Evolutionary conservation across 768 basidiomycete genomes (phyloP), one percentile per base, ranked within the genome.

Genomic region (Glaciozyma antarctica): DNA sequence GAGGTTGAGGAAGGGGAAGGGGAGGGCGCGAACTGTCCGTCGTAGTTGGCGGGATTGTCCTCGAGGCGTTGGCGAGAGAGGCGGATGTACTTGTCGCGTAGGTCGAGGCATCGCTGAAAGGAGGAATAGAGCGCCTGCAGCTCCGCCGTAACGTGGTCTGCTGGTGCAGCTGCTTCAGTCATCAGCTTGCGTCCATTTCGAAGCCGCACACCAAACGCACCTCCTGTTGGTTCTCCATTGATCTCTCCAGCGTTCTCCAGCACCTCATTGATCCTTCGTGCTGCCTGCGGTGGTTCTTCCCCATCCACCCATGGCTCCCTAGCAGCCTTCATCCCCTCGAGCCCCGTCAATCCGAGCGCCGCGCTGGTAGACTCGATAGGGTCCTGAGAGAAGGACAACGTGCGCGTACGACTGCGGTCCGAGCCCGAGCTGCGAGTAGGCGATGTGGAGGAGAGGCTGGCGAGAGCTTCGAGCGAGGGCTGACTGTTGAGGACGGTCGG

Each of bases 31-130:
- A 24, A 92, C 17, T 79, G 71, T 0, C 85, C 88, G 70, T 98
- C 95, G 75, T 93, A 84, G 76, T 98, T 90, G 67, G 83, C 82
- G 0, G 95, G 95, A 76, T 98, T 88, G 77, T 98, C 95, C 3
- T 94, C 95, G 5, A 98, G 83, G 61, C 90, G 58, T 75, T 99
- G 95, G 6, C 86, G 82, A 2, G 93, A 97, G 65, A 83, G 83
- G 9, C 80, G 70, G 79, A 95, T 92, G 79, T 97, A 99, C 78
- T 97, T 98, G 79, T 98, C 94, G 32, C 95, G 87, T 24, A 98
- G 80, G 61, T 88, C 84, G 55, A 98, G 84, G 74, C 94, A 98
- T 73, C 61, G 66, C 81, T 84, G 64, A 74, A 98, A 84, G 2
- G 86, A 81, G 66, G 85, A 81, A 66, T 88, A 85, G 19, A 90